Conservation (phyloP, 2,329 filamentous ascomycete genomes). For the Penicillium decumbens region DNA sequence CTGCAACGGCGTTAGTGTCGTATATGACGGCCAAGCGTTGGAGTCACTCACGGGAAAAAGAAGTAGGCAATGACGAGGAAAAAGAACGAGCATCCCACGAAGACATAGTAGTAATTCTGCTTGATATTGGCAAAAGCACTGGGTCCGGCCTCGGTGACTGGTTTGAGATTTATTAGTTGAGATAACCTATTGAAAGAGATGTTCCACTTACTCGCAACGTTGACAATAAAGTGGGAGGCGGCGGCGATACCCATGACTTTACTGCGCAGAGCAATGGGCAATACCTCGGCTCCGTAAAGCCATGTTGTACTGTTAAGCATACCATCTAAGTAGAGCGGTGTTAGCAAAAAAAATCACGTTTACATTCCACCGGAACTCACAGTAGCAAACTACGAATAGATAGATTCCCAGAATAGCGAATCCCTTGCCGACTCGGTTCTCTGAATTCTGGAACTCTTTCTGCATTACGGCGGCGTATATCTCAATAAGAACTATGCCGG, state of each 20-base stretch:
- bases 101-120: constrained; percentile 60
- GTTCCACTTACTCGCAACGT: constrained; percentile 43
- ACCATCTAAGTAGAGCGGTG: constrained; percentile 34
- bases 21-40: not conserved
- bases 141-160: constrained; percentile 52
- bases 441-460: constrained; percentile 51
- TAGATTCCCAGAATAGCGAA: constrained; percentile 59
- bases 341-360: constrained; percentile 1
- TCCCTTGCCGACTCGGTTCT: constrained; percentile 54
- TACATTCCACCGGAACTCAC: constrained; percentile 30
- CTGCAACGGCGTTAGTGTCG: constrained; percentile 19
- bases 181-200: not conserved
- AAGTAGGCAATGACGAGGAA: constrained; percentile 52
- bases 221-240: constrained; percentile 53
- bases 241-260: constrained; percentile 55
- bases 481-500: constrained; percentile 52
- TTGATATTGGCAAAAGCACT: constrained; percentile 54
- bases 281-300: constrained; percentile 54
- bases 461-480: constrained; percentile 60
- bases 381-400: constrained; percentile 54
- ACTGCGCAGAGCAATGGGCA: constrained; percentile 51
- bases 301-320: constrained; percentile 54
- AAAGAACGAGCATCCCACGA: constrained; percentile 50
- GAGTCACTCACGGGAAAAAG: constrained; percentile 48
- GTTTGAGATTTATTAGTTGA: not conserved